Evolutionary conservation across 139 green algal genomes (phyloP).

Genomic region (Chlorella sp.): DNA sequence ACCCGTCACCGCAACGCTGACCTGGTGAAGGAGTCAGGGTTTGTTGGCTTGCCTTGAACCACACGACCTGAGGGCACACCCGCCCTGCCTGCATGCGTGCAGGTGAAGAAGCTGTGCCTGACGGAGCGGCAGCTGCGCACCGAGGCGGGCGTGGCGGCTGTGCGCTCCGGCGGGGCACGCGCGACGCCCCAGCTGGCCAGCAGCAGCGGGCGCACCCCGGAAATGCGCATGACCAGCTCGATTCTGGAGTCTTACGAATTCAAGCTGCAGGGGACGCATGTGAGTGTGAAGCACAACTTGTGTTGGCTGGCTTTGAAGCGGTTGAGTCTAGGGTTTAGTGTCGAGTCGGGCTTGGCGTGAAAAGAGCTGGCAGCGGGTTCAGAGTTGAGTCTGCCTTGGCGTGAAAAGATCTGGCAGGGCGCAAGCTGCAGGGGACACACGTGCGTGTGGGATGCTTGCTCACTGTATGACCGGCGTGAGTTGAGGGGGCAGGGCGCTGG

Average conservation of each 20-base stretch:
- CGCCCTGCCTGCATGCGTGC: not conserved
- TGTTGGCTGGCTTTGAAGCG: no score
- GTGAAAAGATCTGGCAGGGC: not conserved
- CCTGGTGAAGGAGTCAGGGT: no score
- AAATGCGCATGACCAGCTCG: conserved; percentile 54
- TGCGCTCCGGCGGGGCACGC: not conserved
- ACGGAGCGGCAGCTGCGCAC: conserved; percentile 37
- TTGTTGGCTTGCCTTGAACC: no score
- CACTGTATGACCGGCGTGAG: no score
- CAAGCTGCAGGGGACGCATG: conserved; percentile 51
- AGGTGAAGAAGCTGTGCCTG: conserved; percentile 53
- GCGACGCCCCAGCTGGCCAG: not conserved
- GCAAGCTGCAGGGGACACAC: not conserved
- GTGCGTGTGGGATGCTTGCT: no score
- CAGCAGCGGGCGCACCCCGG: not conserved
- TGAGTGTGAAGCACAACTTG: no score
- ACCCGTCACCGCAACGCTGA: no score
- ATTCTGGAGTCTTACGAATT: conserved; percentile 66
- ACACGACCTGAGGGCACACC: no score
- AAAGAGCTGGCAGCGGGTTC: not conserved
- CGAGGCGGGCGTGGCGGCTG: not conserved
- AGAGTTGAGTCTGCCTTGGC: not conserved
- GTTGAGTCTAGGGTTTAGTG: no score
- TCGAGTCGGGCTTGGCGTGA: no score
- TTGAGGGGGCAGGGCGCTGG: not conserved